Evolutionary conservation across 805 yeast species (phyloP), one percentile per base, ranked within the genome.

Genomic region (Henningerozyma blattae): DNA sequence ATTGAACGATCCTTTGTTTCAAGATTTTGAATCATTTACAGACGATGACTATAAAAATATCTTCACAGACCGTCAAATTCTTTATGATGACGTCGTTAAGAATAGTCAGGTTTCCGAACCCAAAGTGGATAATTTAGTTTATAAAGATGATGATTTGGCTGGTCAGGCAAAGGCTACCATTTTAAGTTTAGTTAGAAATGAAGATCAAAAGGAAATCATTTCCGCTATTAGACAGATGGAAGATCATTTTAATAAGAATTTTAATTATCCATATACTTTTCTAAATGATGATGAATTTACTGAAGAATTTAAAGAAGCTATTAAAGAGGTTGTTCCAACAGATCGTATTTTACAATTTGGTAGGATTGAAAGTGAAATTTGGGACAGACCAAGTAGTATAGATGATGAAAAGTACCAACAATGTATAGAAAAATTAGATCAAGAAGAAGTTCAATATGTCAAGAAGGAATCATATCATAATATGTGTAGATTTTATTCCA

Each of bases 401-500:
- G 80, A 80, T 51, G 41, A 44, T 3, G 59, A 54, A 3, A 57
- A 52, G 31, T 69, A 68, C 37, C 44, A 43, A 9, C 50, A 55
- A 34, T 70, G 66, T 3, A 64, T 69, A 50, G 50, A 61, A 17
- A 37, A 50, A 10, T 36, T 74, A 46, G 51, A 44, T 4, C 52
- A 57, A 3, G 60, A 68, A 31, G 61, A 66, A 18, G 65, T 76
- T 13, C 79, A 75, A 4, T 79, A 80, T 50, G 83, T 86, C 2
- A 62, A 62, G 15, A 62, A 59, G 54, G 54, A 50, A 15, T 76
- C 86, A 0, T 83, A 83, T 46, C 93, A 81, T 47, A 77, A 80
- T 47, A 83, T 83, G 94, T 83, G 94, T 52, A 67, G 94, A 18
- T 83, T 77, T 55, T 80, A 81, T 52, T 73, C 79, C 32, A 73